phyloP scores from a whole-genome alignment of 345 rosid species.

The Trapa incisa region DNA sequence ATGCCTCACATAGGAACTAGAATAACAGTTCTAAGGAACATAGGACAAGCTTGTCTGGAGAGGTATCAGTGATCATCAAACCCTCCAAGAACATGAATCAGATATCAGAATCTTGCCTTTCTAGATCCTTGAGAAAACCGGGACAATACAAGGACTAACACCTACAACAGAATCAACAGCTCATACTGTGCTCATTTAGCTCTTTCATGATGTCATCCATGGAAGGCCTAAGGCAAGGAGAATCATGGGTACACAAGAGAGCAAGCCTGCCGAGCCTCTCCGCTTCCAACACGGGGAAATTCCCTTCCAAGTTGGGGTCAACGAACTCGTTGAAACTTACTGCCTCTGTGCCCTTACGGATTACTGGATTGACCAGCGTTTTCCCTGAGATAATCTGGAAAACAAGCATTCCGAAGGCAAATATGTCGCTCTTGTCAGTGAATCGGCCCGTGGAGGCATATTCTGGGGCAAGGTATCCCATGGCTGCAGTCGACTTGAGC shows the following conservation, averaged over 20 bases:
- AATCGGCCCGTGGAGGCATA: constrained; percentile 77
- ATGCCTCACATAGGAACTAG: too few relatives aligned
- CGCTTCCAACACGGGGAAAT: constrained; percentile 48
- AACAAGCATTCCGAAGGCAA: constrained; percentile 69
- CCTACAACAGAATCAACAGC: constrained; percentile 10
- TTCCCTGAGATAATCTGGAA: constrained; percentile 77
- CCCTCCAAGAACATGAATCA: too few relatives aligned
- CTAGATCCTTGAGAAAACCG: not conserved
- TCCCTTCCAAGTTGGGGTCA: constrained; percentile 55
- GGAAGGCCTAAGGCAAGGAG: constrained; percentile 60
- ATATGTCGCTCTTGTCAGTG: constrained; percentile 83
- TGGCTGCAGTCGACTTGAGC: constrained; percentile 92
- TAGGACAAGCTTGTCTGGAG: too few relatives aligned
- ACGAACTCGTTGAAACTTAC: constrained; percentile 39
- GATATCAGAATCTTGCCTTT: too few relatives aligned
- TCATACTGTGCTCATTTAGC: constrained; percentile 23
- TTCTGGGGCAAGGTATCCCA: constrained; percentile 97
- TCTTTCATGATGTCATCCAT: constrained; percentile 61
- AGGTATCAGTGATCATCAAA: too few relatives aligned
- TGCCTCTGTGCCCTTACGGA: constrained; percentile 41
- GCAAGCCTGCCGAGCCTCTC: constrained; percentile 46
- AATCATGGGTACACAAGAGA: constrained; percentile 60
- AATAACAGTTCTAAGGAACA: too few relatives aligned
- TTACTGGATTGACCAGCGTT: constrained; percentile 29
- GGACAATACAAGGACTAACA: not conserved